Conservation (phyloP, 2,329 filamentous ascomycete species). For the Diaporthe helianthi region DNA sequence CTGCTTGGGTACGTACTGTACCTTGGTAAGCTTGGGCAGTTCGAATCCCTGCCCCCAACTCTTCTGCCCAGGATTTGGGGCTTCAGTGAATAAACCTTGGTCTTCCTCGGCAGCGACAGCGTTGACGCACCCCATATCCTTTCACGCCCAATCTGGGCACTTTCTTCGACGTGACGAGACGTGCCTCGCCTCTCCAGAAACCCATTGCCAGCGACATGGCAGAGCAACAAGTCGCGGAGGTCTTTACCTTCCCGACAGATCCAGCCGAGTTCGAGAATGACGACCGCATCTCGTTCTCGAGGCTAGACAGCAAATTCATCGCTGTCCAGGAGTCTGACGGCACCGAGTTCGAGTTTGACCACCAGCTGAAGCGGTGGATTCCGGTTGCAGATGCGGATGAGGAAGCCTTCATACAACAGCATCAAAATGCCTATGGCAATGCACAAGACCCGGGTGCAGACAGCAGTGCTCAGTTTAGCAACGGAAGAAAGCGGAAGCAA, state of each 20-base stretch:
- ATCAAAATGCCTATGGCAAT: slow-evolving; percentile 40
- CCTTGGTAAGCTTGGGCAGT: neutral
- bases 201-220: slow-evolving; percentile 24
- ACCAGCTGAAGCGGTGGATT: slow-evolving; percentile 75
- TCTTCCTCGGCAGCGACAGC: neutral
- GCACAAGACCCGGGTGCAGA: slow-evolving; percentile 26
- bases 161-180: slow-evolving; percentile 4
- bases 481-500: slow-evolving; percentile 53
- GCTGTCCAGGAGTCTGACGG: slow-evolving; percentile 81
- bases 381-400: slow-evolving; percentile 52
- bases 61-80: neutral
- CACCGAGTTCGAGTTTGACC: slow-evolving; percentile 84
- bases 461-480: slow-evolving; percentile 34
- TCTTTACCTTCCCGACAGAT: slow-evolving; percentile 62
- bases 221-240: slow-evolving; percentile 38
- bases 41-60: neutral
- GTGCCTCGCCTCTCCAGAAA: neutral
- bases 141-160: neutral
- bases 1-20: too few species aligned
- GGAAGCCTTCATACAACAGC: slow-evolving; percentile 42
- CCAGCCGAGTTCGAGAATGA: slow-evolving; percentile 76
- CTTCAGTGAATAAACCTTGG: neutral
- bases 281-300: slow-evolving; percentile 86
- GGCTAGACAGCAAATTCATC: slow-evolving; percentile 79
- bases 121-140: neutral